Evolutionary conservation across 1,284 basidiomycete species (phyloP).

Genomic region (Erythrobasidium hasegawianum): DNA sequence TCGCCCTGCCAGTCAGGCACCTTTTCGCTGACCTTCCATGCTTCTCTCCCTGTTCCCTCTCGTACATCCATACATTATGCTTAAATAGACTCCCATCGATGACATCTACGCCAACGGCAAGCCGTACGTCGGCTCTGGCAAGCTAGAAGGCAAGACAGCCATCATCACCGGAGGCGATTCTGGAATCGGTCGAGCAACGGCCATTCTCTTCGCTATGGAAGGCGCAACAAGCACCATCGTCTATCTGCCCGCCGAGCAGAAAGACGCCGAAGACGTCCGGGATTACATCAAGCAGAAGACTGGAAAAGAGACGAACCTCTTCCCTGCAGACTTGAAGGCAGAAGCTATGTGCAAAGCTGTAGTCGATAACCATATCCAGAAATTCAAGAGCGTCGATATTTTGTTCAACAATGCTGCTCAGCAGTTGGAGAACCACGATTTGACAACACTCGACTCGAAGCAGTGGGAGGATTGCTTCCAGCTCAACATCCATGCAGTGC

Average conservation of each 20-base stretch:
- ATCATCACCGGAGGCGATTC: conserved; percentile 57
- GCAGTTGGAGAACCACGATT: conserved; percentile 55
- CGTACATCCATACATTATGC: neutral
- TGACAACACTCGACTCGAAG: conserved; percentile 53
- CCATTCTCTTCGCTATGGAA: conserved; percentile 55
- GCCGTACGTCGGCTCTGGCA: conserved; percentile 50
- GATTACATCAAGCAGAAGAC: conserved; percentile 50
- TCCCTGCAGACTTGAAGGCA: conserved; percentile 53
- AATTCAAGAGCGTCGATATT: conserved; percentile 53
- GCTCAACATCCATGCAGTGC: conserved; percentile 52
- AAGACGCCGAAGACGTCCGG: conserved; percentile 53
- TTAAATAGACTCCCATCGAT: conserved; percentile 47
- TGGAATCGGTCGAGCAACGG: conserved; percentile 52
- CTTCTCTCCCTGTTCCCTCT: no score
- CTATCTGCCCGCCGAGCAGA: conserved; percentile 55
- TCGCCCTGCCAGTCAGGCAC: neutral
- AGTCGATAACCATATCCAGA: conserved; percentile 53
- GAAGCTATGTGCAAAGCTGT: conserved; percentile 52
- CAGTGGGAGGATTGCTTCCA: conserved; percentile 55
- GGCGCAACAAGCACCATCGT: conserved; percentile 59
- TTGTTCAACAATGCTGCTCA: conserved; percentile 59
- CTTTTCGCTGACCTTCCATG: neutral
- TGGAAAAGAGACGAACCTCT: conserved; percentile 50
- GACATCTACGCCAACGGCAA: conserved; percentile 57
- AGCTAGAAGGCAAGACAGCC: conserved; percentile 56